Evolutionary conservation across 2,329 filamentous ascomycete species (phyloP), one percentile per base, ranked within the genome.

Genomic region (Ophiobolus disseminans): DNA sequence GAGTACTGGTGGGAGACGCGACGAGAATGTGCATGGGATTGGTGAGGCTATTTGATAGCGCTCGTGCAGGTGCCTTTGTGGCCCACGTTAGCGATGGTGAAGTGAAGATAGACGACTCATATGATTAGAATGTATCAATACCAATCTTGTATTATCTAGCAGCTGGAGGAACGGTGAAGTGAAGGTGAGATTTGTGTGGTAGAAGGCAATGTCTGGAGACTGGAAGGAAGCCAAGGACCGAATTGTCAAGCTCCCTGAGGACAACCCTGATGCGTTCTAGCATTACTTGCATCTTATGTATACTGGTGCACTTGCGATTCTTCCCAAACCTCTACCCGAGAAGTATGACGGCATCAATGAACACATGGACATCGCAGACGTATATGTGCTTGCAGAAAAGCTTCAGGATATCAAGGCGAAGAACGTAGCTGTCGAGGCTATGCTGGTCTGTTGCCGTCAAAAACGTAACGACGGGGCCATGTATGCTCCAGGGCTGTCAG

Each of bases 351-450:
- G 13, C 5, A 7, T 5, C 28, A n/a, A 31, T 31, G 28, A 31
- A n/a, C 7, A 7, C 13, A n/a, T 31, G 10, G 13, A 31, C 2
- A 11, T 49, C 3, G 17, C 23, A 7, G 37, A 50, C 8, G 31
- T 54, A 17, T 58, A 50, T 19, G 48, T 62, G 5, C 42, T 62
- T 8, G 41, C 35, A 1, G 51, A 62, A n/a, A 58, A 50, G 28
- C 14, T 61, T 0, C 45, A 55, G 28, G 57, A 64, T 32, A 23
- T 22, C 14, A 8, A 17, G 5, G 25, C 53, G 1, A 55, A 55
- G 37, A 50, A 57, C 21, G 11, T 9, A 4, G n/a, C 34, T 7
- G 10, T 41, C n/a, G 7, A 32, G 13, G 10, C 16, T 32, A 23
- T n/a, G 11, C 16, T 21, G 5, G 3, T 20, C 26, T n/a, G 10